Percentiles rank a stretch among this genome's conserved stretches.
These are phyloP conservation scores for Cladophialophora bantiana DNA, from an alignment of 2,329 filamentous ascomycete genomes.

Conservation along the genomic window DNA sequence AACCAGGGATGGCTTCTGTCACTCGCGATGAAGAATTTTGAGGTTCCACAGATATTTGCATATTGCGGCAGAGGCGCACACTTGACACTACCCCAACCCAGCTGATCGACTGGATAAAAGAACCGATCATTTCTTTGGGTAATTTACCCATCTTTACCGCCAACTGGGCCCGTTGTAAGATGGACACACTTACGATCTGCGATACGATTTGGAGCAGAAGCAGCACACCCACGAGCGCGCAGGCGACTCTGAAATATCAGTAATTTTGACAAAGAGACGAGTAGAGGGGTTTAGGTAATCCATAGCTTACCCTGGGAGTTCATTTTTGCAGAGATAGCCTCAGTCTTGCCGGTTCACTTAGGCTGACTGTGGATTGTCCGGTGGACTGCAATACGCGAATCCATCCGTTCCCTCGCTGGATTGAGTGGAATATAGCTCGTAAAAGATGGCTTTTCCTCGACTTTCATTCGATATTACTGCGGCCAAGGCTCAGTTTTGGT, in stretches of 20 bases:
- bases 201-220: conserved; percentile 22
- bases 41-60: not conserved
- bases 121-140: not conserved
- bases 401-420: not conserved
- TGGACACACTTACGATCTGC: conserved; percentile 21
- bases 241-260: conserved; percentile 16
- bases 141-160: not conserved
- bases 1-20: not conserved
- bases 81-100: not conserved
- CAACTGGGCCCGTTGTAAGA: too few relatives aligned
- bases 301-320: conserved; percentile 11
- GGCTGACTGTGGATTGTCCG: not conserved
- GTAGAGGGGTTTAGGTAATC: not conserved
- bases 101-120: not conserved
- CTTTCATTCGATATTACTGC: not conserved
- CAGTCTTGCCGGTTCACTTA: not conserved
- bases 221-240: conserved; percentile 22
- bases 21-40: not conserved
- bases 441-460: not conserved
- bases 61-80: not conserved
- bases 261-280: not conserved
- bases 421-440: not conserved
- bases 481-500: not conserved
- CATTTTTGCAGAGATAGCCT: not conserved
- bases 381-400: not conserved